Conservation (phyloP, 306 rosid genomes). For the Lathyrus tuberosus region DNA sequence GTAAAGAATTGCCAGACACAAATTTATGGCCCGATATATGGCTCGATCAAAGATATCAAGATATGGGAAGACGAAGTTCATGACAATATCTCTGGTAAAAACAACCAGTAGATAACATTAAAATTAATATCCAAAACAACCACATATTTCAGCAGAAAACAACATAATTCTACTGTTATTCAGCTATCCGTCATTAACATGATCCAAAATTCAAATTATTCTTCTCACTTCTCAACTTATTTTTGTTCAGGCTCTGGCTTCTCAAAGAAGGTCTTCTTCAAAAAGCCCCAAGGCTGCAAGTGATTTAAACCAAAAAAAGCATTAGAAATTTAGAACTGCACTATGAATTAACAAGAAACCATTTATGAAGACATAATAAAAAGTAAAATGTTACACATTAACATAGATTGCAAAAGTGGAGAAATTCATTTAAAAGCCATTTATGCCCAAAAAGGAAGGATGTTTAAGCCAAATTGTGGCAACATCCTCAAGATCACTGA, state of each 20-base stretch:
- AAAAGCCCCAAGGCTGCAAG: conserved; percentile 78
- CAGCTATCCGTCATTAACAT: conserved; percentile 30
- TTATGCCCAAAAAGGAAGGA: conserved; percentile 8
- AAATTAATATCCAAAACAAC: conserved; percentile 36
- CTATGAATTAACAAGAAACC: conserved; percentile 11
- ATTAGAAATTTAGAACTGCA: conserved; percentile 27
- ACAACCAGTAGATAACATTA: conserved; percentile 24
- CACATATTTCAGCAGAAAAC: conserved; percentile 37
- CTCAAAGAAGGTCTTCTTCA: conserved; percentile 77
- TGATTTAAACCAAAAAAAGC: conserved; percentile 27
- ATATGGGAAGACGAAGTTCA: neutral
- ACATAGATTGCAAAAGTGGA: conserved; percentile 4
- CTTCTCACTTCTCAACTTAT: conserved; percentile 42
- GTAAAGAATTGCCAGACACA: conserved; percentile 21
- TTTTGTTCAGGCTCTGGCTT: conserved; percentile 63
- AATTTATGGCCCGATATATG: conserved; percentile 15
- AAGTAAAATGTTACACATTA: conserved; percentile 1
- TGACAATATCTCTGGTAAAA: conserved; percentile 31
- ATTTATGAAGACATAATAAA: neutral
- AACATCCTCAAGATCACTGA: conserved; percentile 17
- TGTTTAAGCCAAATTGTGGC: conserved; percentile 12
- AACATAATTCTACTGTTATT: conserved; percentile 41
- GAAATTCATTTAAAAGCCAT: conserved; percentile 21
- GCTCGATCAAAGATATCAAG: neutral
- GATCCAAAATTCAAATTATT: conserved; percentile 34